A percentile compares a stretch with the other conserved stretches of the same genome.
phyloP scores from a whole-genome alignment of 208 protist genomes.

The Entamoeba moshkovskii region DNA sequence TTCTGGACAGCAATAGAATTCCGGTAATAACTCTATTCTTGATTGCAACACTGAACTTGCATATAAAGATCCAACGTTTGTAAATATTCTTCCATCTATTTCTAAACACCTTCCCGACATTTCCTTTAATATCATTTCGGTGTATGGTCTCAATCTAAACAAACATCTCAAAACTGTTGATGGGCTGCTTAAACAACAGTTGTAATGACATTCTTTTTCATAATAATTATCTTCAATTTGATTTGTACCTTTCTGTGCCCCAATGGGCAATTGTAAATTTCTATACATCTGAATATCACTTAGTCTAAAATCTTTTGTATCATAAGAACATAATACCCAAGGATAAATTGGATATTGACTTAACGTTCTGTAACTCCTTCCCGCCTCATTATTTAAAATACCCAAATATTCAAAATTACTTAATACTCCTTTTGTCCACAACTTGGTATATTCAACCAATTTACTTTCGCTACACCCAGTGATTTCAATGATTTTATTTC shows the following conservation, averaged over 20 bases:
- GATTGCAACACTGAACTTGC: neutral
- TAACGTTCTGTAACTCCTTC: conserved; percentile 14
- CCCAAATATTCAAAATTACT: conserved; percentile 36
- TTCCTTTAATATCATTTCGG: neutral
- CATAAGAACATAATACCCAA: conserved; percentile 33
- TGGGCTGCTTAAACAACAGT: neutral
- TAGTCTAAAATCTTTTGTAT: conserved; percentile 28
- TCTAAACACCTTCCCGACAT: neutral
- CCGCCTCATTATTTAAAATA: conserved; percentile 20
- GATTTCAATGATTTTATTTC: neutral
- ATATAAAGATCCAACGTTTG: neutral
- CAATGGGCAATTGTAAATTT: conserved; percentile 46
- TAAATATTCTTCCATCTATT: neutral
- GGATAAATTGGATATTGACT: conserved; percentile 37
- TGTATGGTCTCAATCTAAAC: neutral
- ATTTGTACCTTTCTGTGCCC: conserved; percentile 22
- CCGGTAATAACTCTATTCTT: neutral
- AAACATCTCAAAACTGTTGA: neutral
- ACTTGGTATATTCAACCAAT: neutral
- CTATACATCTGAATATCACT: conserved; percentile 37
- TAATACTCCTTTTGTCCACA: conserved; percentile 17
- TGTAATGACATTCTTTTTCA: neutral
- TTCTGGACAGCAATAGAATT: neutral
- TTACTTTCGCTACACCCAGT: neutral
- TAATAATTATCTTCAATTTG: neutral